Conservation (phyloP, 2,329 filamentous ascomycete species). For the Alternaria panax region DNA sequence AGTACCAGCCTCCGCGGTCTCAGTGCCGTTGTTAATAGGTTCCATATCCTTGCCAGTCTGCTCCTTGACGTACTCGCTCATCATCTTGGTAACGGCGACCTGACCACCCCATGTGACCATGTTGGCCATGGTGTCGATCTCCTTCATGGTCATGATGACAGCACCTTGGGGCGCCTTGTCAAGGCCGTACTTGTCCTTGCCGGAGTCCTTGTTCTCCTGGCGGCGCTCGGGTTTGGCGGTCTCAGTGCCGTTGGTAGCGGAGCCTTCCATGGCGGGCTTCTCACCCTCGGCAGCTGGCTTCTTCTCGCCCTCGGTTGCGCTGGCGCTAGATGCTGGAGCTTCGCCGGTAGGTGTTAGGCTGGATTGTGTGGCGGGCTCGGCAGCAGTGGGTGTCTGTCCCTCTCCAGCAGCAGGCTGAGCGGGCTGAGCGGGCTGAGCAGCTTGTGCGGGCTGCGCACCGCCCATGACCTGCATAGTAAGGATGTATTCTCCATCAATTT, state of each 20-base stretch:
- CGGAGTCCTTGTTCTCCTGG: slow-evolving; percentile 15
- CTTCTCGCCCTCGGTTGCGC: slow-evolving; percentile 8
- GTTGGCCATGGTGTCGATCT: slow-evolving; percentile 44
- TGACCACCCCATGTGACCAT: slow-evolving; percentile 38
- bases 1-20: neutral
- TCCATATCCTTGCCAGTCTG: slow-evolving; percentile 30
- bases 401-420: slow-evolving; percentile 3
- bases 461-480: slow-evolving; percentile 43
- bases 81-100: slow-evolving; percentile 44
- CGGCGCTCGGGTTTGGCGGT: slow-evolving; percentile 25
- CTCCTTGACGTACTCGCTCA: slow-evolving; percentile 43
- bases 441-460: slow-evolving; percentile 7
- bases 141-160: slow-evolving; percentile 45
- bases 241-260: slow-evolving; percentile 22
- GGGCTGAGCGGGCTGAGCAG: neutral
- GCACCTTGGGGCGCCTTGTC: slow-evolving; percentile 32
- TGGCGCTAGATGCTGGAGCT: slow-evolving; percentile 1
- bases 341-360: neutral
- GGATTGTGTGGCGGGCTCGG: neutral
- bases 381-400: slow-evolving; percentile 10
- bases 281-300: slow-evolving; percentile 1
- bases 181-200: slow-evolving; percentile 32
- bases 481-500: slow-evolving; percentile 49
- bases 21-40: neutral
- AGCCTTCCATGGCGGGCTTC: slow-evolving; percentile 13